phyloP scores from a whole-genome alignment of 257 asterid species.

The Lavandula angustifolia region DNA sequence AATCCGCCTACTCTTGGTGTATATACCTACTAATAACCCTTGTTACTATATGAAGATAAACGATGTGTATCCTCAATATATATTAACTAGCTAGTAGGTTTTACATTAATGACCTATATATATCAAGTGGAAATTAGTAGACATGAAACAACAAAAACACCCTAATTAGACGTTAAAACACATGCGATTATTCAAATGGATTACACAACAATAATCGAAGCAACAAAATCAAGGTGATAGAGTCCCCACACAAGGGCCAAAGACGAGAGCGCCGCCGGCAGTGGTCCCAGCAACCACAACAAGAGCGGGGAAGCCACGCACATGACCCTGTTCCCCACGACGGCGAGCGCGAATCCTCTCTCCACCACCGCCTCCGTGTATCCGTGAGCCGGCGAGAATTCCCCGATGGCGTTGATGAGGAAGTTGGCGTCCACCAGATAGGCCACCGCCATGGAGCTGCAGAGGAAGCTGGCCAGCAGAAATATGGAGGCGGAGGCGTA shows the following conservation, averaged over 20 bases:
- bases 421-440: constrained; percentile 64
- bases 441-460: constrained; percentile 67
- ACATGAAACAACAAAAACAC: too few relatives aligned
- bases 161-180: too few relatives aligned
- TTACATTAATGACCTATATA: too few relatives aligned
- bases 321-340: constrained; percentile 67
- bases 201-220: background rate
- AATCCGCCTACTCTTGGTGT: too few relatives aligned
- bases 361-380: constrained; percentile 61
- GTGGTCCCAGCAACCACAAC: constrained; percentile 75
- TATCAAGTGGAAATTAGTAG: too few relatives aligned
- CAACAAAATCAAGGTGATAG: constrained; percentile 56
- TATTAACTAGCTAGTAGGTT: too few relatives aligned
- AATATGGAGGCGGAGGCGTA: constrained; percentile 59
- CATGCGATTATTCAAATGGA: too few relatives aligned
- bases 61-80: too few relatives aligned
- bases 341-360: constrained; percentile 65
- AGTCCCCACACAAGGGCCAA: constrained; percentile 64
- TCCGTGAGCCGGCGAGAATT: constrained; percentile 38
- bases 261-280: constrained; percentile 61
- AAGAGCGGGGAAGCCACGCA: constrained; percentile 62
- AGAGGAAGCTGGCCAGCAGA: constrained; percentile 59
- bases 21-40: too few relatives aligned
- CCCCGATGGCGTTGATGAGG: constrained; percentile 70
- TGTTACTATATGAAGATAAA: too few relatives aligned